phyloP scores from a whole-genome alignment of 345 rosid species.

The Populus ilicifolia region DNA sequence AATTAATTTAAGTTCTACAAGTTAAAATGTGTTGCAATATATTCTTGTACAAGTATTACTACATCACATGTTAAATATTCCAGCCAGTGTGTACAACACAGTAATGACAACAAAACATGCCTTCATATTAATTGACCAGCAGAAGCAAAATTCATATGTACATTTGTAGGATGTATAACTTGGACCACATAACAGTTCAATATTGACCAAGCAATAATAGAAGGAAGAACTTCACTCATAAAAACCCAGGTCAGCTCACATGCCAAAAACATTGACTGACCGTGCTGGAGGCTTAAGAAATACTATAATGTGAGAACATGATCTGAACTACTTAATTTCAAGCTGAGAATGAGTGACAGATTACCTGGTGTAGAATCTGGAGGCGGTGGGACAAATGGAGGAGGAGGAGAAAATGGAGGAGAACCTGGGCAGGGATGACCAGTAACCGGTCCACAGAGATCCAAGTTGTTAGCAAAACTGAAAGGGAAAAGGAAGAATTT shows the following conservation, averaged over 20 bases:
- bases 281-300: background rate
- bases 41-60: background rate
- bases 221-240: background rate
- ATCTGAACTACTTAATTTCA: background rate
- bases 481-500: conserved; percentile 25
- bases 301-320: background rate
- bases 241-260: background rate
- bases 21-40: background rate
- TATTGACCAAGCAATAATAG: background rate
- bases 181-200: background rate
- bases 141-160: background rate
- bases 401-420: conserved; percentile 99
- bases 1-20: background rate
- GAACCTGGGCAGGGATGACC: conserved; percentile 97
- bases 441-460: conserved; percentile 94
- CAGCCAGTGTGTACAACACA: background rate
- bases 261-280: background rate
- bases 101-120: background rate
- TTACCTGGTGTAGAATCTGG: conserved; percentile 70
- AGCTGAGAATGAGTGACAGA: background rate
- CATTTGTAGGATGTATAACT: background rate
- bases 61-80: background rate
- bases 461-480: conserved; percentile 95
- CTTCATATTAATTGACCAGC: background rate
- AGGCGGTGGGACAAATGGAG: conserved; percentile 87